phyloP scores from a whole-genome alignment of 768 basidiomycete genomes.

The Leccinum barrowsii region DNA sequence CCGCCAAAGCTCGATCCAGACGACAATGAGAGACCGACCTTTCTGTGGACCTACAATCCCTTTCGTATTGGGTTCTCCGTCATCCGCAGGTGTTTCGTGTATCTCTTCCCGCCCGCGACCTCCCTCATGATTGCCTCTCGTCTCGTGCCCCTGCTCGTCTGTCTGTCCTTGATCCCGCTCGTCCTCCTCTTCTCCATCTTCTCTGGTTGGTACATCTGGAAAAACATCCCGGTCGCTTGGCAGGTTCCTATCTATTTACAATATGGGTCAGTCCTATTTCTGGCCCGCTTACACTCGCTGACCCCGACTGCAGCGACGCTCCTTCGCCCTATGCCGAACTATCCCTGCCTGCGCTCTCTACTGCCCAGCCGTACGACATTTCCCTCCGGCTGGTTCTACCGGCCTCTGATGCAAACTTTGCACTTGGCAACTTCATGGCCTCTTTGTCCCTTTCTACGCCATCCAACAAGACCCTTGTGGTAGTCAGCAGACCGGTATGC shows the following conservation, averaged over 20 bases:
- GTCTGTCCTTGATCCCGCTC: conserved; percentile 58
- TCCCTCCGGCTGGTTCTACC: conserved; percentile 66
- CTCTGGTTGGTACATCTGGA: conserved; percentile 77
- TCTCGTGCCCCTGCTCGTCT: conserved; percentile 64
- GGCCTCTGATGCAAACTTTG: conserved; percentile 60
- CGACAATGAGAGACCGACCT: conserved; percentile 7
- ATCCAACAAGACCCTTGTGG: conserved; percentile 60
- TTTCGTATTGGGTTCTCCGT: conserved; percentile 1
- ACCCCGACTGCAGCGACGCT: conserved; percentile 49
- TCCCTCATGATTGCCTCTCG: conserved; percentile 46
- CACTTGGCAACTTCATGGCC: conserved; percentile 84
- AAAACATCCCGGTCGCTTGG: conserved; percentile 68
- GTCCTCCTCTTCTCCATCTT: conserved; percentile 55
- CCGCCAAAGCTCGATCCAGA: conserved; percentile 17
- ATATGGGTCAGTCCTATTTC: conserved; percentile 60
- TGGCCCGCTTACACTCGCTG: neutral
- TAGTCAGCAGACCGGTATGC: conserved; percentile 65
- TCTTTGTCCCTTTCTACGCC: conserved; percentile 55
- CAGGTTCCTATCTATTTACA: conserved; percentile 64
- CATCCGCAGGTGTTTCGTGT: conserved; percentile 1
- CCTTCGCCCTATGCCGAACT: conserved; percentile 59
- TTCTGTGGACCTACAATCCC: conserved; percentile 7
- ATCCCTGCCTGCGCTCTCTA: conserved; percentile 46
- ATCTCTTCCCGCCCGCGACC: conserved; percentile 11
- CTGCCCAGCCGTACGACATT: conserved; percentile 72